A percentile compares a stretch with the other conserved stretches of the same genome.
Evolutionary conservation across 495 filamentous ascomycete genomes (phyloP).

Genomic region (Tuber magnatum): DNA sequence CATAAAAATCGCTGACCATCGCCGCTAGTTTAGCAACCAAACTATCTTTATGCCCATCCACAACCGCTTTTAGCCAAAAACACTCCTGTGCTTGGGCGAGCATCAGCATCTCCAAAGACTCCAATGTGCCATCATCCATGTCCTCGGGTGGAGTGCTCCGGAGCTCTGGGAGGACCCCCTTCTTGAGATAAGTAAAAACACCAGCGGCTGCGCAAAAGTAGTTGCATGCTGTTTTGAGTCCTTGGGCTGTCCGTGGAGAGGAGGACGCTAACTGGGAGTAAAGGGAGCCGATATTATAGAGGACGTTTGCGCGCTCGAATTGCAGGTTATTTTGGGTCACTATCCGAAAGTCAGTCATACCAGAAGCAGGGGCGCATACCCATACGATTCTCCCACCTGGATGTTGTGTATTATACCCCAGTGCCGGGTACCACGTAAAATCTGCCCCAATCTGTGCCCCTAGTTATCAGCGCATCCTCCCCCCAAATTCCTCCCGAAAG

Average conservation of each 20-base stretch:
- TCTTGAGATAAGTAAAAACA: constrained; percentile 71
- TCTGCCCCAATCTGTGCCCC: constrained; percentile 73
- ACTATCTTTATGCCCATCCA: constrained; percentile 84
- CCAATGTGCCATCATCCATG: constrained; percentile 83
- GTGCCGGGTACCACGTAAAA: constrained; percentile 88
- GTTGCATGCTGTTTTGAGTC: constrained; percentile 80
- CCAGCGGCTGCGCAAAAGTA: constrained; percentile 87
- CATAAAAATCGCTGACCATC: constrained; percentile 87
- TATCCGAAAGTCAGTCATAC: constrained; percentile 26
- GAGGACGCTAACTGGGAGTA: constrained; percentile 86
- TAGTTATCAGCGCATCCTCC: constrained; percentile 30
- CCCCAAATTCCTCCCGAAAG: not conserved
- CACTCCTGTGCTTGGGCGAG: constrained; percentile 93
- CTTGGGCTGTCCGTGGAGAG: constrained; percentile 70
- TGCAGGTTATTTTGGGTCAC: constrained; percentile 85
- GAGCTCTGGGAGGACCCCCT: constrained; percentile 72
- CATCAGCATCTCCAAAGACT: constrained; percentile 73
- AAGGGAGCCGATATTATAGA: constrained; percentile 86
- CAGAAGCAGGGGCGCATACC: not conserved
- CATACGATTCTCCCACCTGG: constrained; percentile 48
- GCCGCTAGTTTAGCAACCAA: constrained; percentile 86
- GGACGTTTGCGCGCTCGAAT: constrained; percentile 87
- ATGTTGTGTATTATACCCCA: constrained; percentile 79
- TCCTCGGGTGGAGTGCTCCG: constrained; percentile 83
- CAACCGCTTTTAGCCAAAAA: constrained; percentile 96